Evolutionary conservation across 768 basidiomycete genomes (phyloP).

Genomic region (Cystobasidium ongulense): DNA sequence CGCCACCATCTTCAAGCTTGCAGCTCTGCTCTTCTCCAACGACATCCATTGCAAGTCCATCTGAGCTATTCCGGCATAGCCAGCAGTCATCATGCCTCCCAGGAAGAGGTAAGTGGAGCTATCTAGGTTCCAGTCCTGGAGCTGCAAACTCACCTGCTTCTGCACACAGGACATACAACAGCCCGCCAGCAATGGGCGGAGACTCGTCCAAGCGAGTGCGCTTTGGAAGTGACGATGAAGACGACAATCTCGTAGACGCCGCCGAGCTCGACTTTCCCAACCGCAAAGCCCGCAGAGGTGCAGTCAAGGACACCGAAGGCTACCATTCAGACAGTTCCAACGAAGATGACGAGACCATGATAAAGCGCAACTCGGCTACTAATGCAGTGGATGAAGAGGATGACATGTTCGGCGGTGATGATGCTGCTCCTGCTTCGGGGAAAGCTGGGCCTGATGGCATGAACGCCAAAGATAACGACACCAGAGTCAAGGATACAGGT

Average conservation of each 20-base stretch:
- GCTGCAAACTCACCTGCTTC: not conserved
- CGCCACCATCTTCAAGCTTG: not conserved
- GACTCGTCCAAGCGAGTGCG: constrained; percentile 20
- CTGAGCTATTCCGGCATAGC: not conserved
- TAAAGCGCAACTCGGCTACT: not conserved
- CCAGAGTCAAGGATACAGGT: constrained; percentile 34
- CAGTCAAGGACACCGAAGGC: constrained; percentile 65
- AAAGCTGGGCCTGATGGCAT: constrained; percentile 62
- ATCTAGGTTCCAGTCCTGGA: too few relatives aligned
- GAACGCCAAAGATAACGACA: constrained; percentile 47
- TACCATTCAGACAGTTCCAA: constrained; percentile 93
- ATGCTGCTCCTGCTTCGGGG: constrained; percentile 64
- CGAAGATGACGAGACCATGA: constrained; percentile 66
- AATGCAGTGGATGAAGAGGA: constrained; percentile 44
- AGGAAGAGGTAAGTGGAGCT: not conserved
- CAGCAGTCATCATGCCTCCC: not conserved
- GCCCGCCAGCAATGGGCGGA: constrained; percentile 19
- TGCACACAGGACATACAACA: not conserved
- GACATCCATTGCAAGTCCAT: too few relatives aligned
- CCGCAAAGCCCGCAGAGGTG: constrained; percentile 56
- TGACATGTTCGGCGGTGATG: constrained; percentile 49
- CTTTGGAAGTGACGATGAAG: constrained; percentile 18
- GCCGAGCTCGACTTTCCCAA: constrained; percentile 47
- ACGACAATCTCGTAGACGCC: not conserved
- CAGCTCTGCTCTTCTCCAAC: not conserved